A percentile compares a stretch with the other conserved stretches of the same genome.
Evolutionary conservation across 164 flowering plant genomes (phyloP).

Genomic region (Vitis amurensis): DNA sequence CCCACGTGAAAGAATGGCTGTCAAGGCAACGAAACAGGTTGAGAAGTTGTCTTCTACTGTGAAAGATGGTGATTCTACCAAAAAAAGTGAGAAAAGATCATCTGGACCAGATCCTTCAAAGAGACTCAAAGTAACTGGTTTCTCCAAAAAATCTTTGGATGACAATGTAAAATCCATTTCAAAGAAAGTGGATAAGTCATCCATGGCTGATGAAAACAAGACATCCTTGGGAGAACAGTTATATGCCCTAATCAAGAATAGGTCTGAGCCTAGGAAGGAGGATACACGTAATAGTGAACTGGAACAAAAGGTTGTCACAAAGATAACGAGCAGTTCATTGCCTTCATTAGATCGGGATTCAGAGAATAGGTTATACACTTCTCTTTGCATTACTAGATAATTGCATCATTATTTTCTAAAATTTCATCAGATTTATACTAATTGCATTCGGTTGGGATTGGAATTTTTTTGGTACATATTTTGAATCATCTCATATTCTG

Average conservation of each 20-base stretch:
- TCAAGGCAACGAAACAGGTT: slow-evolving; percentile 17
- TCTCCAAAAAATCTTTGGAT: slow-evolving; percentile 15
- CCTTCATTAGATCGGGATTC: slow-evolving; percentile 42
- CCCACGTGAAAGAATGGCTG: slow-evolving; percentile 14
- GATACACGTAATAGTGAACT: slow-evolving; percentile 11
- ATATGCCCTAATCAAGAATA: slow-evolving; percentile 11
- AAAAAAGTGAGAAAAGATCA: slow-evolving; percentile 11
- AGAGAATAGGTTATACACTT: slow-evolving; percentile 44
- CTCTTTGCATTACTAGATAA: neutral
- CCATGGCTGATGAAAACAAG: slow-evolving; percentile 14
- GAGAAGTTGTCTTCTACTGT: slow-evolving; percentile 5
- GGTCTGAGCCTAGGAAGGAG: slow-evolving; percentile 14
- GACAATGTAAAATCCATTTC: slow-evolving; percentile 14
- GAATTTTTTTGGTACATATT: neutral
- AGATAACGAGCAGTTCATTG: slow-evolving; percentile 19
- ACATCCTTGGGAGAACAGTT: slow-evolving; percentile 22
- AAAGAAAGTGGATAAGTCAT: slow-evolving; percentile 8
- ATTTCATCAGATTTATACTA: too few species aligned
- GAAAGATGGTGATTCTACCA: slow-evolving; percentile 10
- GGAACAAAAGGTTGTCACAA: slow-evolving; percentile 14
- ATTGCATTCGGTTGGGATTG: neutral
- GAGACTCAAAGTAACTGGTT: slow-evolving; percentile 23
- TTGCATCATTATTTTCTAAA: neutral
- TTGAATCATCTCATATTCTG: too few species aligned
- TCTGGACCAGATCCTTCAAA: slow-evolving; percentile 12